phyloP scores from a whole-genome alignment of 2,329 filamentous ascomycete genomes.

The Colletotrichum sp. region DNA sequence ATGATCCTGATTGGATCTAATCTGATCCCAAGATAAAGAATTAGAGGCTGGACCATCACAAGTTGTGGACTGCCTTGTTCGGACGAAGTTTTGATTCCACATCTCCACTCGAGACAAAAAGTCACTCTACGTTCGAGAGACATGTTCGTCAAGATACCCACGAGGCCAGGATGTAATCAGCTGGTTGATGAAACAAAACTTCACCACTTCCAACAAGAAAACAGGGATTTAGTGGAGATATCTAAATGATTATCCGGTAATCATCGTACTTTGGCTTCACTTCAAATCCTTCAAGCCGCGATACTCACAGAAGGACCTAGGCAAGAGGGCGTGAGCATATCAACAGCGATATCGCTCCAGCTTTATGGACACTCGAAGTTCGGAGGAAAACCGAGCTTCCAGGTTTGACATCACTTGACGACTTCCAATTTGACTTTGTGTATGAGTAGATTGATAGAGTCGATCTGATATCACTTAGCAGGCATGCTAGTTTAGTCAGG shows the following conservation, averaged over 20 bases:
- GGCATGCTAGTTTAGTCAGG: not conserved
- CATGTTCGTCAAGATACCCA: not conserved
- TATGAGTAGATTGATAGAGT: not conserved
- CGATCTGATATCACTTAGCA: not conserved
- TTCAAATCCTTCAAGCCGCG: not conserved
- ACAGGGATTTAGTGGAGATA: not conserved
- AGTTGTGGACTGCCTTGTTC: not conserved
- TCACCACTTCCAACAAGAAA: not conserved
- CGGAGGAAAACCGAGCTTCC: not conserved
- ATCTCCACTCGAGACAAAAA: not conserved
- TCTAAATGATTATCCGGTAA: not conserved
- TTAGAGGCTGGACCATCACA: not conserved
- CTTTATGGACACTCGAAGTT: not conserved
- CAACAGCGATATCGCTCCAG: not conserved
- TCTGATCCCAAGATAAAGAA: not conserved
- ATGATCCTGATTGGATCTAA: not conserved
- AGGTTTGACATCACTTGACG: not conserved
- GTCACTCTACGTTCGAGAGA: not conserved
- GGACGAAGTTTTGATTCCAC: not conserved
- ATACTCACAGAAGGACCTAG: not conserved
- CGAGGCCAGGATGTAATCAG: not conserved
- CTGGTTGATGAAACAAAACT: not conserved
- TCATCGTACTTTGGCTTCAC: not conserved
- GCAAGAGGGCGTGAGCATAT: not conserved
- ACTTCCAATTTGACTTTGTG: not conserved